These are phyloP conservation scores for Hanseniaspora lachancei DNA, from an alignment of 805 yeast species.

Conservation along the genomic window DNA sequence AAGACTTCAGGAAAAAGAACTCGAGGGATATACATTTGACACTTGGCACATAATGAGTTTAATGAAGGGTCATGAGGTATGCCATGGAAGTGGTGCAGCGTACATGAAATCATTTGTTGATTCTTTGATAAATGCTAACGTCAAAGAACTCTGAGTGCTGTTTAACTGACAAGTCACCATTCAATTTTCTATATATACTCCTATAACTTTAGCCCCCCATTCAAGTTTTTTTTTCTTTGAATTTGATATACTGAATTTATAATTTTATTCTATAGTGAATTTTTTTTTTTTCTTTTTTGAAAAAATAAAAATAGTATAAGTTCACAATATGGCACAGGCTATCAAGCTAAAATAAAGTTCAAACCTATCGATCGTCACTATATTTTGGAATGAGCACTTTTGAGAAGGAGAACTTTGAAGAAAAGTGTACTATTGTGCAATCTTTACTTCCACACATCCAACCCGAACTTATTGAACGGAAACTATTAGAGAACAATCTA, in stretches of 20 bases:
- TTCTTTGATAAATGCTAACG: constrained; percentile 17
- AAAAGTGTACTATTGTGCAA: not conserved
- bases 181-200: no score
- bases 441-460: not conserved
- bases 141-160: constrained; percentile 5
- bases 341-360: no score
- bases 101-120: constrained; percentile 21
- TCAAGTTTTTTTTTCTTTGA: no score
- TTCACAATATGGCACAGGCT: no score
- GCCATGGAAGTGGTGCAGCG: constrained; percentile 59
- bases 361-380: no score
- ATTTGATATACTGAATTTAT: no score
- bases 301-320: no score
- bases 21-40: constrained; percentile 29
- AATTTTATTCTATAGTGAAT: no score
- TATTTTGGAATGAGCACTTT: not conserved
- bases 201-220: no score
- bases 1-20: constrained; percentile 34
- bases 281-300: no score
- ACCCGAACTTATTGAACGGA: not conserved
- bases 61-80: constrained; percentile 54
- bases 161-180: no score
- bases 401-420: not conserved
- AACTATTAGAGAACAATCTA: not conserved
- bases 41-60: constrained; percentile 43